Conservation (phyloP, 1,284 basidiomycete genomes). For the Marasmius fiardii region DNA sequence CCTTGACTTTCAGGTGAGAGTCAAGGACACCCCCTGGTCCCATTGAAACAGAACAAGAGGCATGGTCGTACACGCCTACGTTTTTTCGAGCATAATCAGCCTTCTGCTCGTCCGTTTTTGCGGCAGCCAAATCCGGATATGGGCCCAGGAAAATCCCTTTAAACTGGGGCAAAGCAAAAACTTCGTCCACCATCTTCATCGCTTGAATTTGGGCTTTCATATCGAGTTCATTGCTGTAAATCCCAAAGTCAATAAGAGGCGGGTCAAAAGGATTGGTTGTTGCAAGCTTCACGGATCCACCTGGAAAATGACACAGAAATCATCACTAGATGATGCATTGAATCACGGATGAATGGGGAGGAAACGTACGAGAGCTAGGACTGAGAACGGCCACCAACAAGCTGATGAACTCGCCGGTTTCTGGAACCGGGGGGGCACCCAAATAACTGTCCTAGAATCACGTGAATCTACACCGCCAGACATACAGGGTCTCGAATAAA, state of each 20-base stretch:
- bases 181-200: conserved; percentile 11
- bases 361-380: not conserved
- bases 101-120: conserved; percentile 12
- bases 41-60: conserved; percentile 14
- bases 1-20: conserved; percentile 18
- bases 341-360: not conserved
- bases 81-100: conserved; percentile 12
- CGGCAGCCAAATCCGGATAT: not conserved
- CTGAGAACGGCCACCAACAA: too few species aligned
- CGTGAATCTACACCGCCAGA: too few species aligned
- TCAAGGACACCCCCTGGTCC: conserved; percentile 13
- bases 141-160: conserved; percentile 16
- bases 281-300: conserved; percentile 9
- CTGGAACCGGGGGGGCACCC: too few species aligned
- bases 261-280: conserved; percentile 24
- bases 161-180: conserved; percentile 16
- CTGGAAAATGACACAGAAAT: too few species aligned
- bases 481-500: not conserved
- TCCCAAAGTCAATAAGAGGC: conserved; percentile 28
- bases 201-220: conserved; percentile 13
- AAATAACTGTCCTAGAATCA: too few species aligned
- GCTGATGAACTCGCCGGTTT: too few species aligned
- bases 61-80: conserved; percentile 10
- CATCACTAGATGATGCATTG: not conserved
- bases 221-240: conserved; percentile 19